Evolutionary conservation across 495 filamentous ascomycete species (phyloP), one percentile per base, ranked within the genome.

Genomic region (Chlorociboria aeruginascens): DNA sequence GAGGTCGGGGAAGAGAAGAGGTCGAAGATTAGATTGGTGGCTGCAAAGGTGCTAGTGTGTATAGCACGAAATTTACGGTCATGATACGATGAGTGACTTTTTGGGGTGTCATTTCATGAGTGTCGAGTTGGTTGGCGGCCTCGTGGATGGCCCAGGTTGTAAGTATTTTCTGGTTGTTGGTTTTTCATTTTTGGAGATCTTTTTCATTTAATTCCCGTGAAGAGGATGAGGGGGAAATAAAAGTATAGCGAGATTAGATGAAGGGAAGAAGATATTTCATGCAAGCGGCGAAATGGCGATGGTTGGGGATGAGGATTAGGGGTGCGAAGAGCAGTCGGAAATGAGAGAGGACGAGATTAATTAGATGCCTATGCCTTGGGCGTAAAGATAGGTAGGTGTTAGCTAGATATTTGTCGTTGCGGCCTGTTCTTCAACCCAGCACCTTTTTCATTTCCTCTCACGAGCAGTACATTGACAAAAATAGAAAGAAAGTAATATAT

Each of bases 31-130:
- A 60, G 32, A 36, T 64, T 62, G 6, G 66, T 69, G 3, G 69
- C 67, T 1, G 66, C 62, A 14, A 72, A 65, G 28, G 65, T 66
- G 13, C 69, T 67, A 1, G 75, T 76, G 53, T 76, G 72, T 31
- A 75, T 72, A 0, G 71, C 61, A 63, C 70, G 34, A 77, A 72
- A 43, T 68, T 71, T n/a, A 73, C 46, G 7, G 58, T 53, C 30
- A 65, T 61, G 8, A 75, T 55, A 0, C 69, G 65, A 7, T 55
- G 46, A 6, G 63, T 42, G 49, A 66, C 59, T 25, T 58, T 54
- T 3, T 48, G 30, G 8, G 61, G 46, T 7, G 59, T 50, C 3
- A 56, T 45, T 32, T 66, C 57, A 2, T 40, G 36, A 13, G 53
- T 47, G 39, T 65, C 56, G 20, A 54, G 56, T 40, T 60, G 58